Evolutionary conservation across 257 asterid genomes (phyloP), one percentile per base, ranked within the genome.

Genomic region (Solanum clarkiae): DNA sequence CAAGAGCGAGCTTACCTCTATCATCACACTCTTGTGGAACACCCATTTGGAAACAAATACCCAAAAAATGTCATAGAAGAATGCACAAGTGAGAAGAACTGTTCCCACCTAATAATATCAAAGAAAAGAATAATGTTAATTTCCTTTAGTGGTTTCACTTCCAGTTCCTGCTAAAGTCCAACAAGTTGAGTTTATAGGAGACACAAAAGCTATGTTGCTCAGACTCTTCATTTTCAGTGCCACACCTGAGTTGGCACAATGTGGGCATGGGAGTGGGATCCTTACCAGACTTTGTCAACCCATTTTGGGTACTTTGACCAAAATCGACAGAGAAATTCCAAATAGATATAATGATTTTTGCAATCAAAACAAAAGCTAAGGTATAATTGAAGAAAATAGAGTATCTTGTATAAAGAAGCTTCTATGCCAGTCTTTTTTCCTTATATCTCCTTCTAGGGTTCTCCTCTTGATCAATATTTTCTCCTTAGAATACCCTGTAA

Each of bases 1-100:
- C 44, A 44, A 56, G 59, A 47, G 60, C 54, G 57, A 62, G 85
- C 94, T 86, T 85, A 97, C 99, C 96, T 95, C 99, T 88, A 97
- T 97, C 99, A 97, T 97, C 62, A 97, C 98, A 59, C 99, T 97
- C 95, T 97, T 92, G 29, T 95, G 91, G 92, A 97, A 97, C 98
- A 91, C 88, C 96, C 89, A 86, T 87, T 97, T 93, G 62, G 99
- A 93, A 90, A 94, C 85, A 74, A 97, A 97, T 74, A 97, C 99
- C 99, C 99, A 97, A 83, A 95, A 94, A 13, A 97, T 95, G 89
- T 97, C 99, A 47, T 97, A 97, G 86, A 97, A 84, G 92, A 97
- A 94, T 6, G 98, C 98, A 86, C 98, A 95, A 54, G 97, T 85
- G 59, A 97, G 97, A 45, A 97, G 94, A 80, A 97, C 98, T 10